Base-by-base conservation (phyloP, 495 filamentous ascomycete species). In the Daldinia decipiens region DNA sequence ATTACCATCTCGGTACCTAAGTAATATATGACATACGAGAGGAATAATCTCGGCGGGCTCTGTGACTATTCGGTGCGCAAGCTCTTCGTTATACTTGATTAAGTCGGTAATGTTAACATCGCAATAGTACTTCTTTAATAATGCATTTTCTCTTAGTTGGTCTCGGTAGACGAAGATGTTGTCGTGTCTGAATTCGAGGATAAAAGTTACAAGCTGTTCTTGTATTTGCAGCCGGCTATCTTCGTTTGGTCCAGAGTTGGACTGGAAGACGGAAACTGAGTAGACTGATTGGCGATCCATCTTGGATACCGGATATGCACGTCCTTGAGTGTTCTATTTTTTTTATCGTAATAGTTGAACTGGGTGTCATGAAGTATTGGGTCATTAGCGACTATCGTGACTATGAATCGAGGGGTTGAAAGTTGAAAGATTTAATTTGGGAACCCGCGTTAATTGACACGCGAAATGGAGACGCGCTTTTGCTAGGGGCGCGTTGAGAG, bases 161-260 rank as follows among this genome's bases (percentile, higher is more conserved):
- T 99, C 96, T 83, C 96, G 97, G 85, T 99, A 99, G 73, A 98
- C 91, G 80, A 96, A 99, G 71, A 90, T 88, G 83, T 97, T 97
- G 79, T 98, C 95, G 56, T 98, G 87, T 72, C 95, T 90, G 78
- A 98, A 99, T 72, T 97, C 92, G 36, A 97, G 87, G 68, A 99
- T 90, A 79, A 99, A 99, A 62, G 93, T 90, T 83, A 86, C 91
- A 79, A 83, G 84, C 78, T 78, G 88, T 79, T 82, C 85, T 80
- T 84, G 87, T 76, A 86, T 84, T 83, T 88, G 83, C 13, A 81
- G 77, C 38, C 85, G 83, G 65, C 79, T 83, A 72, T 88, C 83
- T 69, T 88, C 83, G 67, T 82, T 82, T 32, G 83, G 79, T 59
- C 83, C 82, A 57, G 85, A 84, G 53, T 86, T 85, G 55, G 88